Evolutionary conservation across 306 rosid genomes (phyloP), one percentile per base, ranked within the genome.

Genomic region (Myrica gale): DNA sequence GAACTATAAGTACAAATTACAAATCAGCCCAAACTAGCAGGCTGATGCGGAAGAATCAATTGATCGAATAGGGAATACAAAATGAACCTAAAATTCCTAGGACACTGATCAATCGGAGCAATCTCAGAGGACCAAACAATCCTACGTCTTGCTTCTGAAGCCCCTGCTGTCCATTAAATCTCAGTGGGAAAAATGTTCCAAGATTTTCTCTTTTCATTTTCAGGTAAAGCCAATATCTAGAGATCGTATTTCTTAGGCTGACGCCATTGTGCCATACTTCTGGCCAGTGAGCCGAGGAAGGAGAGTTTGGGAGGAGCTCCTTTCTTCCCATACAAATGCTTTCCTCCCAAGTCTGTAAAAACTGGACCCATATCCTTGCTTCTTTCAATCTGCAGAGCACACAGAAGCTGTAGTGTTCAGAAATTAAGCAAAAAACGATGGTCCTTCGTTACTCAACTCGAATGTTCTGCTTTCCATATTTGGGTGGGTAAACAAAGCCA

Each of bases 261-360:
- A 65, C 69, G 86, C 96, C 93, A 82, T 58, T 85, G 93, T 3
- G 82, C 82, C 81, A 90, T 76, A 61, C 75, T 85, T 83, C 80
- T 89, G 58, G 92, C 86, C 83, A 90, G 83, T 47, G 90, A 88
- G 63, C 89, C 57, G n/a, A 92, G 88, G 73, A 89, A 82, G 71
- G 97, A 83, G 32, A 69, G 76, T 82, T 83, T 92, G 20, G 86
- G 73, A 60, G 93, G 87, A 71, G 88, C 77, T 41, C 89, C 98
- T 81, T 82, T 89, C 88, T 84, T 90, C 60, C 97, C 98, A 67
- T 84, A 84, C 55, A 96, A 85, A 84, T 84, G 89, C 78, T 96
- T 96, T 68, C 98, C 96, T 80, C 87, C 96, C 87, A 96, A 86
- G 81, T 96, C 98, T 3, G 99, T 90, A 81, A 83, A 88, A 55